Evolutionary conservation across 768 basidiomycete species (phyloP), one percentile per base, ranked within the genome.

Genomic region (Boletus patriciae): DNA sequence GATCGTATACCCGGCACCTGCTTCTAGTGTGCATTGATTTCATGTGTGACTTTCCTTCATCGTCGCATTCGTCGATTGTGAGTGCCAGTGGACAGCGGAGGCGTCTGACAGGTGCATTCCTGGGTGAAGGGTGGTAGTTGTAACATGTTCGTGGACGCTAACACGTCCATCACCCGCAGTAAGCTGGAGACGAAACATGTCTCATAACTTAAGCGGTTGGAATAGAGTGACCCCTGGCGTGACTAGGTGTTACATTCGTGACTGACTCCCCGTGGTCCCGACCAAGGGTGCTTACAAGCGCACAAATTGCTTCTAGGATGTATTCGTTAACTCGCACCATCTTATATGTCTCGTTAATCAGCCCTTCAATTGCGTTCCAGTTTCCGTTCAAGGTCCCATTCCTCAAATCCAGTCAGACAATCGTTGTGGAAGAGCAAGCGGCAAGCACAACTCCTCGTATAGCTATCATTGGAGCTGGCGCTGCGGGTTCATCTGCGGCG

Each of bases 391-490:
- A 76, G 48, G 54, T 87, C 19, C 82, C 84, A 6, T 80, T 87
- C 66, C 78, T 85, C 67, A 77, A 78, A 45, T 61, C 70, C 43
- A 74, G 67, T 29, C 56, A 69, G 42, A 59, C 65, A 41, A 58
- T 61, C 37, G 4, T 63, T 25, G 46, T 27, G 21, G 64, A 66
- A 46, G 58, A 64, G 37, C 62, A 67, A 44, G 48, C 2, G 56
- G 57, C 31, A 63, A 64, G 42, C 59, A 57, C 50, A 54, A 49
- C 77, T 0, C 82, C 85, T 44, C 75, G 86, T 46, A 80, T 97
- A 62, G 94, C 94, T 9, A 85, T 97, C 66, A 83, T 97, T 52
- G 94, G 94, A 18, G 94, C 94, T 0, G 94, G 94, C 27, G 93
- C 94, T 15, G 92, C 79, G 11, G 94, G 94, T 10, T 84, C 83